Percentiles rank a stretch among this genome's conserved stretches.
Evolutionary conservation across 805 yeast species (phyloP).

Genomic region (Candida sonorensis): DNA sequence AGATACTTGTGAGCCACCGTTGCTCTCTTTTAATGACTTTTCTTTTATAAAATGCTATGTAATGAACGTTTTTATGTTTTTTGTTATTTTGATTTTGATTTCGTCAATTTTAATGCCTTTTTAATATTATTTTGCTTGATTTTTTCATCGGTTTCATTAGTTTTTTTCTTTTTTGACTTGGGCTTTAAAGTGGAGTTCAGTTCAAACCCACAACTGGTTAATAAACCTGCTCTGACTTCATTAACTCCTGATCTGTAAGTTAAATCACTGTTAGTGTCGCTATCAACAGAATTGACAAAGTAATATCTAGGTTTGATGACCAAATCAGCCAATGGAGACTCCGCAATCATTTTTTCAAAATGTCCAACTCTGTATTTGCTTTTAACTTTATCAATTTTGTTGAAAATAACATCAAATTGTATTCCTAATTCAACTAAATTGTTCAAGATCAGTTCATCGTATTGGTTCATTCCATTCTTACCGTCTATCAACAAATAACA

Average conservation of each 20-base stretch:
- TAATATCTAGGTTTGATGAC: conserved; percentile 34
- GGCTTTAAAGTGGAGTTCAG: conserved; percentile 8
- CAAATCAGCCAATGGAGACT: conserved; percentile 33
- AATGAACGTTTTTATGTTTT: neutral
- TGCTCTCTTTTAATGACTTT: neutral
- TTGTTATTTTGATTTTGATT: conserved; percentile 1
- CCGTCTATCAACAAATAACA: conserved; percentile 60
- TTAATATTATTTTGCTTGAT: conserved; percentile 10
- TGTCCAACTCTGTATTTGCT: conserved; percentile 24
- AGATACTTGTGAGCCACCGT: too few species aligned
- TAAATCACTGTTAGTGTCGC: conserved; percentile 17
- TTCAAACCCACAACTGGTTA: conserved; percentile 45
- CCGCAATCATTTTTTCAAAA: conserved; percentile 32
- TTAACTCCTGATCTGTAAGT: conserved; percentile 42
- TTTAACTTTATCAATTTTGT: conserved; percentile 61
- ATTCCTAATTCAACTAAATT: conserved; percentile 47
- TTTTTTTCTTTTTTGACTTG: conserved; percentile 5
- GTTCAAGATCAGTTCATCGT: conserved; percentile 49
- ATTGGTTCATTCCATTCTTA: conserved; percentile 48
- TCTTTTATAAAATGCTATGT: neutral
- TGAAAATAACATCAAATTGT: conserved; percentile 68
- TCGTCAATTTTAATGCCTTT: conserved; percentile 7
- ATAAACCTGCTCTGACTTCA: conserved; percentile 42
- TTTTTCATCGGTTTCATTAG: conserved; percentile 7
- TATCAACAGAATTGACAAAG: conserved; percentile 45